Evolutionary conservation across 2,329 filamentous ascomycete species (phyloP).

Genomic region (Neurospora sp.): DNA sequence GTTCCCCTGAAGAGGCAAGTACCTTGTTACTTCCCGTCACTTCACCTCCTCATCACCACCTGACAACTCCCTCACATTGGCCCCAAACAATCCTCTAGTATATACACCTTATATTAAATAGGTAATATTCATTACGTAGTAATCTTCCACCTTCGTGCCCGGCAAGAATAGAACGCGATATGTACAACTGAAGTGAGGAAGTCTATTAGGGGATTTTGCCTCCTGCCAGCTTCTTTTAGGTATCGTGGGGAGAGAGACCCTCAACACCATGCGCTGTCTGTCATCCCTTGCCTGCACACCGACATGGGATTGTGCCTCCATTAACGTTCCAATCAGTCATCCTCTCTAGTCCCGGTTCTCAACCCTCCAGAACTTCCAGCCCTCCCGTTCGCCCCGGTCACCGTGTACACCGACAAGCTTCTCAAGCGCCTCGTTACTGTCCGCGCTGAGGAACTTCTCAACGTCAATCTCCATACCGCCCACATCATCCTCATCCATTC

Average conservation of each 20-base stretch:
- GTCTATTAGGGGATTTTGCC: neutral
- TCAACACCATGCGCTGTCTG: neutral
- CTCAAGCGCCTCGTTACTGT: constrained; percentile 79
- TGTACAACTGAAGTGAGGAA: neutral
- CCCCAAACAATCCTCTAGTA: neutral
- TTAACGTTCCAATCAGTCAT: neutral
- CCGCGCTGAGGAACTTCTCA: constrained; percentile 71
- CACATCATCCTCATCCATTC: constrained; percentile 63
- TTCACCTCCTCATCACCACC: neutral
- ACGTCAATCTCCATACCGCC: constrained; percentile 89
- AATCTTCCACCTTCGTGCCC: neutral
- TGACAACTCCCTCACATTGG: neutral
- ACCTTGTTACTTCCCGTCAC: neutral
- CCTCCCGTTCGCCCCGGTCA: constrained; percentile 58
- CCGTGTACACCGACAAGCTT: constrained; percentile 72
- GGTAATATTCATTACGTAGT: neutral
- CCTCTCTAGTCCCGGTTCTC: constrained; percentile 30
- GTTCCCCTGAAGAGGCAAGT: neutral
- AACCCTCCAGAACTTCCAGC: constrained; percentile 80
- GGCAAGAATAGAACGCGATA: neutral
- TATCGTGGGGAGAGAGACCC: neutral
- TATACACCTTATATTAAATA: neutral
- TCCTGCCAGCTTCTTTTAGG: neutral
- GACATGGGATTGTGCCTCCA: neutral
- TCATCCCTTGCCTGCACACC: neutral